Base-by-base conservation (phyloP, 2,329 filamentous ascomycete species). In the Chrysoporthe puriensis region DNA sequence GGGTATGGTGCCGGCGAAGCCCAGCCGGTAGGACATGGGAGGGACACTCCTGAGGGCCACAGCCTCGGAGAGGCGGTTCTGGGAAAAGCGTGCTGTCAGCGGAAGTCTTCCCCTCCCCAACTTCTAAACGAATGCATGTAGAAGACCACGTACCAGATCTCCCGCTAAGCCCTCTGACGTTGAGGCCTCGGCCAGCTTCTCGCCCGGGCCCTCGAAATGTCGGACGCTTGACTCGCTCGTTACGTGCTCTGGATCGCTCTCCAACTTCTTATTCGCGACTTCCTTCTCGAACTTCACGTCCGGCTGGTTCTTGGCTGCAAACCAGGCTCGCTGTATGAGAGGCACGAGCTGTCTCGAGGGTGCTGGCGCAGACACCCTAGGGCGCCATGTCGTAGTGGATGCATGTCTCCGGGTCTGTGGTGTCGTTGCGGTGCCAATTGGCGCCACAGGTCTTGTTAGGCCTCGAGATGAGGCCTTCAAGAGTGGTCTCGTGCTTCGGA, bases 1-100 rank as follows among this genome's bases (percentile, higher is more conserved):
- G 58, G 96, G 93, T 5, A 97, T 75, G 1, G 96, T 90, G 74
- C 93, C 94, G 6, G 91, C 91, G 68, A 92, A 82, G 66, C 91
- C 91, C 56, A 94, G 84, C 67, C 85, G 83, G 61, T 90, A 84
- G 32, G 90, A 87, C 76, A 92, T 88, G 73, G 83, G 86, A 8
- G 91, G 91, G 4, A 93, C 90, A 1, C 82, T 80, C 44, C 78
- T 76, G 46, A 94, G 83, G 26, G 84, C 85, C 75, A 94, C 91
- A 0, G 90, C 91, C 16, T 92, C 88, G 73, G 88, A 88, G 75
- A 93, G 85, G 9, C 86, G 85, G 75, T 85, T 80, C 88, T 92
- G 73, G 1, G 11, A 7, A 48, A 60, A 60, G 13, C 32, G n/a
- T 13, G 18, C 7, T 16, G 56, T 58, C 36, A 60, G 42, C 4